phyloP scores from a whole-genome alignment of 2,329 filamentous ascomycete species.

The Aspergillus bombycis region DNA sequence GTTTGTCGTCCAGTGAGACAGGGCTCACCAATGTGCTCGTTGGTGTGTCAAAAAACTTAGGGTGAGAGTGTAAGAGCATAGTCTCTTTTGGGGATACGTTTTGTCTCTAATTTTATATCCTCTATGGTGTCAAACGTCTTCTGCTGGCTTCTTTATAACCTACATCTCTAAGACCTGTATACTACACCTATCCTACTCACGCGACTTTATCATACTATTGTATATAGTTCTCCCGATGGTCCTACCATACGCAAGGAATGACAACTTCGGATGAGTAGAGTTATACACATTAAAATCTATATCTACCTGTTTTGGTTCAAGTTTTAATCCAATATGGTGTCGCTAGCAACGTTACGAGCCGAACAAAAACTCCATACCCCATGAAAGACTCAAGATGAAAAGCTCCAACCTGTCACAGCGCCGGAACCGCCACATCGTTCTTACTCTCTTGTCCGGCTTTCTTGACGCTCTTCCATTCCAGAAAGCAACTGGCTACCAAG shows the following conservation, averaged over 20 bases:
- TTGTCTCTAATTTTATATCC: background rate
- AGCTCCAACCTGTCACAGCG: background rate
- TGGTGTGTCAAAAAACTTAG: background rate
- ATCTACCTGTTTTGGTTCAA: background rate
- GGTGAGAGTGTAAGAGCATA: background rate
- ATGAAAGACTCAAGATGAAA: no score
- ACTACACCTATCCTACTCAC: background rate
- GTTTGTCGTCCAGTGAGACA: constrained; percentile 55
- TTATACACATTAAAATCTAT: background rate
- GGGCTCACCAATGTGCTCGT: background rate
- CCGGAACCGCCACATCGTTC: background rate
- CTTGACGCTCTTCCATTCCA: constrained; percentile 33
- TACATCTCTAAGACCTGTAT: background rate
- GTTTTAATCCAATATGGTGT: background rate
- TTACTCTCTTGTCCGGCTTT: background rate
- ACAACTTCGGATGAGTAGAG: background rate
- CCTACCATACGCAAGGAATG: background rate
- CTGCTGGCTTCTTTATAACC: no score
- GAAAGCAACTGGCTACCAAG: constrained; percentile 22
- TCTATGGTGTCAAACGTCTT: background rate
- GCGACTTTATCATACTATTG: background rate
- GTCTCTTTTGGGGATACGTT: background rate
- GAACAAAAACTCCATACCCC: no score
- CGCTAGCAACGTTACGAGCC: no score
- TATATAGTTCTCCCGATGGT: background rate